These are phyloP conservation scores for Lanmaoa pseudosensibilis DNA, from an alignment of 768 basidiomycete genomes.

Conservation along the genomic window DNA sequence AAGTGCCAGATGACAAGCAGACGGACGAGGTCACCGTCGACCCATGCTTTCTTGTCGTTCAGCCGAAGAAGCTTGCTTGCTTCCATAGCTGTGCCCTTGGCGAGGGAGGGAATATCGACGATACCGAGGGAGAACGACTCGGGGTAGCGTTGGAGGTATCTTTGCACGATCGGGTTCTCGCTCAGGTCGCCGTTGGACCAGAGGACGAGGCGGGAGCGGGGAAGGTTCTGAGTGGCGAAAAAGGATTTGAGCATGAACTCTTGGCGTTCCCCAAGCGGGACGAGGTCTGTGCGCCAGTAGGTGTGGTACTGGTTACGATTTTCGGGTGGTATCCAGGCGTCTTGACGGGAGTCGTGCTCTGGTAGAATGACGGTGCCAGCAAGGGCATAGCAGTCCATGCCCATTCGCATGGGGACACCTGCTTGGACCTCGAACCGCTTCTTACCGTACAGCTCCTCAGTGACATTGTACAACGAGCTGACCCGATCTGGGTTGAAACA, in stretches of 20 bases:
- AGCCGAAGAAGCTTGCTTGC: constrained; percentile 58
- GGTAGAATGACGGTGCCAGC: constrained; percentile 67
- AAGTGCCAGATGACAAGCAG: constrained; percentile 83
- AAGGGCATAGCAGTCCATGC: constrained; percentile 91
- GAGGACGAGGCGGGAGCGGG: constrained; percentile 67
- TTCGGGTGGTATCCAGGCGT: constrained; percentile 34
- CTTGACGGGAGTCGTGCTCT: constrained; percentile 4
- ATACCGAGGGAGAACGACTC: constrained; percentile 66
- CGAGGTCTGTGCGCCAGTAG: constrained; percentile 91
- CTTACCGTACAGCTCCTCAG: constrained; percentile 58
- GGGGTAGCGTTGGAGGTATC: constrained; percentile 64
- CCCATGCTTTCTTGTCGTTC: constrained; percentile 81
- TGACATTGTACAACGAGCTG: constrained; percentile 68
- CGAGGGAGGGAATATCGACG: constrained; percentile 67
- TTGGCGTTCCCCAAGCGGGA: constrained; percentile 74
- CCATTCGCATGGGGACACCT: constrained; percentile 73
- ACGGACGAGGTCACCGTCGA: constrained; percentile 92
- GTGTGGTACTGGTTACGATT: constrained; percentile 77
- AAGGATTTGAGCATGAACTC: constrained; percentile 90
- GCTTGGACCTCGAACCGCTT: constrained; percentile 75
- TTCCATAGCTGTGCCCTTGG: constrained; percentile 75
- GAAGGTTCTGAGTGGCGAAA: constrained; percentile 84
- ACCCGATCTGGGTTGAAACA: constrained; percentile 69
- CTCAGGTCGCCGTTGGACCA: constrained; percentile 89
- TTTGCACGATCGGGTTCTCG: constrained; percentile 52